Evolutionary conservation across 73 alveolate species (phyloP).

Genomic region (Effrenium voratum): DNA sequence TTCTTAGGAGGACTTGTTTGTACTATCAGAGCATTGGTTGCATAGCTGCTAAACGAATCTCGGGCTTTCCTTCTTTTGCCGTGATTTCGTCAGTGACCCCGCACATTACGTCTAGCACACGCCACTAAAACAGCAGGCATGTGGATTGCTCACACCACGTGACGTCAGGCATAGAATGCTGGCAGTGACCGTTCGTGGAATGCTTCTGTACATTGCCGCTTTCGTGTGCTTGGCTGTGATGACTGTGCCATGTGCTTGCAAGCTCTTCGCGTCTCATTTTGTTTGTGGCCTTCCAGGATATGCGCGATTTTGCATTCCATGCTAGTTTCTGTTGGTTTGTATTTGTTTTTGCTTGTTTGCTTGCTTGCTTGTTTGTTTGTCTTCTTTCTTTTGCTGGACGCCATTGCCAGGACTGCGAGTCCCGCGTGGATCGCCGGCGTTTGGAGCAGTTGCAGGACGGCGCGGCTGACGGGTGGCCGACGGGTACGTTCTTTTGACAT

Average conservation of each 20-base stretch:
- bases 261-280: not conserved
- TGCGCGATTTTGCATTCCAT: not conserved
- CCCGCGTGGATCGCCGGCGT: conserved; percentile 58
- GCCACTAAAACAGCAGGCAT: too few relatives aligned
- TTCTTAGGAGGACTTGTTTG: too few relatives aligned
- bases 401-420: conserved; percentile 50
- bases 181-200: too few relatives aligned
- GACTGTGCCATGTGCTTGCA: not conserved
- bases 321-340: not conserved
- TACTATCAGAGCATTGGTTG: too few relatives aligned
- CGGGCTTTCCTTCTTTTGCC: too few relatives aligned
- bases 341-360: not conserved
- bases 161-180: too few relatives aligned
- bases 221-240: not conserved
- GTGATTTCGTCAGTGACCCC: too few relatives aligned
- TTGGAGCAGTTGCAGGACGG: conserved; percentile 74
- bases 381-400: not conserved
- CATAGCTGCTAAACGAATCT: too few relatives aligned
- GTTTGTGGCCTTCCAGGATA: not conserved
- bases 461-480: too few relatives aligned
- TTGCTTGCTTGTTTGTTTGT: not conserved
- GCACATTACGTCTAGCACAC: too few relatives aligned
- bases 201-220: not conserved
- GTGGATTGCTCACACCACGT: too few relatives aligned
- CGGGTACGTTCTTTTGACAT: too few relatives aligned